Base-by-base conservation (phyloP, 192 early-diverging fungal species). In the Mortierella claussenii region DNA sequence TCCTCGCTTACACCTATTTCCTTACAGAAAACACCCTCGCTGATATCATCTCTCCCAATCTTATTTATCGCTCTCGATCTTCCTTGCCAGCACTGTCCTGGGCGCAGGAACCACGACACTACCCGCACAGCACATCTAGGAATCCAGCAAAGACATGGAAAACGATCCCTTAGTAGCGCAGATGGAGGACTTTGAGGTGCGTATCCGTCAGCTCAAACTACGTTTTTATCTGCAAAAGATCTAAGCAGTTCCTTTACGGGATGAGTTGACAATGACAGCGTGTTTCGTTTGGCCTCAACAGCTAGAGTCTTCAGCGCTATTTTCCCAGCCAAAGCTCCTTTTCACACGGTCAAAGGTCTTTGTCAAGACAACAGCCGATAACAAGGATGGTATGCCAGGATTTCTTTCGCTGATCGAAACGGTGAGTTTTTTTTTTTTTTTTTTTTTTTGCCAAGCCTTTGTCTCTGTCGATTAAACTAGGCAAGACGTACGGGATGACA, bases 311-410 rank as follows among this genome's bases (percentile, higher is more conserved):
- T 46, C 65, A 0, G 37, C 60, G 21, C 17, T 50, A 33, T 45
- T 43, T 18, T 42, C 24, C 47, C 65, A 80, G 47, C 65, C 60
- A 44, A 58, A 61, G 30, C 68, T 92, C n/a, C 71, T 92, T 24
- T 91, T 86, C 52, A 87, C 87, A 2, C 87, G 87, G 57, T 85
- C 89, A 61, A 92, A 91, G 36, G 91, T 92, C 8, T 92, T 85
- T 60, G 84, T 92, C 55, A 88, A 92, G 49, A 89, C 88, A 10
- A 85, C 88, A 12, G 60, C 76, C 12, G 79, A 88, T 70, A 81
- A 66, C 60, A 83, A 81, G 28, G 88, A 89, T 58, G 85, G 81
- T 40, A 88, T 92, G 52, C 85, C 90, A 5, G 91, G 91, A 2
- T 90, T 88, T 63, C 58, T 92, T 21, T 87, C 86, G 24, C 63